Base-by-base conservation (phyloP, 495 filamentous ascomycete species). In the Penicillium fimorum region DNA sequence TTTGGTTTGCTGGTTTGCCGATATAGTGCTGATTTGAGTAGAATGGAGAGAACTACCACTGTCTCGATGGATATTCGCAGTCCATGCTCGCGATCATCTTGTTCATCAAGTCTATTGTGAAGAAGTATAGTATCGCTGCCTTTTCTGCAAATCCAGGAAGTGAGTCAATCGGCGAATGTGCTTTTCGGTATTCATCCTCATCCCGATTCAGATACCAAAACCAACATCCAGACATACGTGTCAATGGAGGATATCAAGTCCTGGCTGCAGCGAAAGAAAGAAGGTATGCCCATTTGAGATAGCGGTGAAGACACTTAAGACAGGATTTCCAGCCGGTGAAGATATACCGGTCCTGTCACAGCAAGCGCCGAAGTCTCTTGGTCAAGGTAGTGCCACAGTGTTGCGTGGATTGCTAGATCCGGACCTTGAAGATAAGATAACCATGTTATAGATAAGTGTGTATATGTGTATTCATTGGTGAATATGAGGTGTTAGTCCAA, bases 51-150 rank as follows among this genome's bases (percentile, higher is more conserved):
- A 52, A 42, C 2, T 69, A 66, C 53, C 63, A 69, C 42, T 42
- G 54, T 29, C 56, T 69, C 1, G 66, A 69, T 48, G 66, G 53
- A 15, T 66, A 59, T 32, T 52, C 63, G 4, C 63, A 69, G 38
- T 66, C 66, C 2, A 69, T 66, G 66, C 60, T 66, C 40, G 66
- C 66, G 20, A 62, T 64, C 44, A 60, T 69, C 50, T 17, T 60
- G 56, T 66, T 69, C 12, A 53, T 53, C 33, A 69, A 69, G 46
- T 55, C 47, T 30, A 40, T 69, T 11, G 61, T 63, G 22, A 48
- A 45, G 15, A 30, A 24, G 22, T 56, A 49, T 24, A 27, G n/a
- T 4, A 55, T 67, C 29, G 32, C 49, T 12, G 61, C 61, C 0
- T 66, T 69, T 45, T 64, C 63, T 22, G 59, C 58, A 8, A 66